Evolutionary conservation across 768 basidiomycete species (phyloP), one percentile per base, ranked within the genome.

Genomic region (Rhizopogon roseolus): DNA sequence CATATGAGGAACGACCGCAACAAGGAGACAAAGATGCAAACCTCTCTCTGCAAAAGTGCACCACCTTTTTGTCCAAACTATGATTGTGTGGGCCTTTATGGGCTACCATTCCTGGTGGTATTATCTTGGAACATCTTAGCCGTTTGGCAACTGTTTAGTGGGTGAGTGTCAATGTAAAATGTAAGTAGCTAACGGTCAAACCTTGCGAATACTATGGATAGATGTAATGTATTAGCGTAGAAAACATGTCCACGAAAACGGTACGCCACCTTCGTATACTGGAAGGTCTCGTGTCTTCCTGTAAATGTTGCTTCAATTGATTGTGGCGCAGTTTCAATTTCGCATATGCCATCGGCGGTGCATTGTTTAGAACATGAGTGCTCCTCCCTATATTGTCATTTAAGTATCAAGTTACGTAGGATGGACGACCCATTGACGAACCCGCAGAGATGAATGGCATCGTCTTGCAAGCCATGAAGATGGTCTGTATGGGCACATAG

Each of bases 231-330:
- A 27, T 49, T 9, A 1, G 14, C 29, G 11, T 49, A 32, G 0
- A 1, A 29, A 27, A 25, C 37, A 49, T 14, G 43, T 17, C 6
- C 6, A n/a, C 16, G 1, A 17, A 25, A 32, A 7, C 28, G 36
- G 22, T 17, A 28, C 52, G 61, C 27, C 49, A 81, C 84, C 73
- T 85, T 85, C 0, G 85, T 86, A 49, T 81, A 86, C 60, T 81
- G 77, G 59, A 84, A 86, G 1, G 77, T 82, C 54, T 83, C 80
- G 46, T 84, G 79, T 54, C 65, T 70, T 0, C 84, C 85, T 0
- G 76, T 77, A 57, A 85, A 86, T 0, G 81, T 84, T 5, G 82
- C 80, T 59, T 84, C 79, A 34, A 86, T 76, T 0, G 82, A 79
- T 50, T 80, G 76, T 0, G 84, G 84, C 0, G 75, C 70, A 0